phyloP scores from a whole-genome alignment of 1,284 basidiomycete species.

The Cutaneotrichosporon cyanovorans region DNA sequence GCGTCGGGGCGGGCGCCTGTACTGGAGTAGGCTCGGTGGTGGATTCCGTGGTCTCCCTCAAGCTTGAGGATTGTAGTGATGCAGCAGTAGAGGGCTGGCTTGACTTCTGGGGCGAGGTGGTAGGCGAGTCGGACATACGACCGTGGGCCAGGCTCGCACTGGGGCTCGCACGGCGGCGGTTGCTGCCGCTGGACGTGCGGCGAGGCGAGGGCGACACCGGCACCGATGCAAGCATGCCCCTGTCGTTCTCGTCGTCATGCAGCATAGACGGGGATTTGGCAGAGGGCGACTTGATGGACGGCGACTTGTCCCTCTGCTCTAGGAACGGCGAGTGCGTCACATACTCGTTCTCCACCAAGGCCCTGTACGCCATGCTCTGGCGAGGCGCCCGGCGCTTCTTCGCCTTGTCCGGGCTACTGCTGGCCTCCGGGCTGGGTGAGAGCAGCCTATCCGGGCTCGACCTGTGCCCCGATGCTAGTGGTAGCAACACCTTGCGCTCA shows the following conservation, averaged over 20 bases:
- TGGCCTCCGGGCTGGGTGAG: constrained; percentile 50
- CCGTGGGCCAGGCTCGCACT: constrained; percentile 12
- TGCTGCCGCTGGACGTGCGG: constrained; percentile 20
- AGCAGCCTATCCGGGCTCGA: constrained; percentile 17
- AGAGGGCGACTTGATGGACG: no score
- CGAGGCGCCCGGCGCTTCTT: constrained; percentile 50
- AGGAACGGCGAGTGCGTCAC: constrained; percentile 83
- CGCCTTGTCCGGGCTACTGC: constrained; percentile 53
- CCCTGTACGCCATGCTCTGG: constrained; percentile 66
- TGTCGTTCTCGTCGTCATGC: constrained; percentile 1
- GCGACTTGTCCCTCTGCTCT: constrained; percentile 10
- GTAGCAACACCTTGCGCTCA: constrained; percentile 26
- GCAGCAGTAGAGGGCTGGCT: constrained; percentile 13
- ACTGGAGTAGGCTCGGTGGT: constrained; percentile 2
- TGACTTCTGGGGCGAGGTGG: constrained; percentile 30
- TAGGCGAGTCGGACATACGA: constrained; percentile 25
- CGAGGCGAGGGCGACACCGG: constrained; percentile 34
- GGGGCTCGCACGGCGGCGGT: constrained; percentile 25
- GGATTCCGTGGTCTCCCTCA: constrained; percentile 13
- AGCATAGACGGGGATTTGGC: background rate
- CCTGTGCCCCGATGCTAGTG: constrained; percentile 14
- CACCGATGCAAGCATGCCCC: constrained; percentile 5
- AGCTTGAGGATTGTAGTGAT: constrained; percentile 27
- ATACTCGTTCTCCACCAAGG: constrained; percentile 64
- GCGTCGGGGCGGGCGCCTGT: constrained; percentile 23